Evolutionary conservation across 176 grass and related monocot species (phyloP), one percentile per base, ranked within the genome.

Genomic region (Stipa capillata): DNA sequence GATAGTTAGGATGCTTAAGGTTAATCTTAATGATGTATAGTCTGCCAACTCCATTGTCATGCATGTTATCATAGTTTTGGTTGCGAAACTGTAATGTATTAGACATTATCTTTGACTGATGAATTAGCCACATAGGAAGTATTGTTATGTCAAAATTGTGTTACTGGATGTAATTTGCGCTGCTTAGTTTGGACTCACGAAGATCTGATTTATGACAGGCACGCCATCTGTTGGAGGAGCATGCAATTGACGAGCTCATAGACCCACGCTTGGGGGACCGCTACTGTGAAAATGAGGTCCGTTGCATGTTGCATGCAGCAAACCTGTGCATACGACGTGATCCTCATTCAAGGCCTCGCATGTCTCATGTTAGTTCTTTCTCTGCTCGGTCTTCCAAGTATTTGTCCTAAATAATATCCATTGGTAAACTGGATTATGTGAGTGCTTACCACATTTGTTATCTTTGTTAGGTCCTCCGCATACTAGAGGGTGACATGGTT

Each of bases 331-430:
- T 99, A 64, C 73, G 86, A 72, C 92, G 90, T 11, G 97, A 99
- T 54, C 90, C 97, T 72, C 90, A 91, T 79, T 80, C 92, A 47
- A 93, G 97, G 65, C 97, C 97, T 81, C 97, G 97, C 45, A 96
- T 99, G 92, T 99, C 97, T 59, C 92, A 93, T 83, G 86, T 85
- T 76, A 83, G 85, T 91, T 34, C 8, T n/a, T n/a, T 70, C 77
- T 71, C 51, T 71, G 4, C 36, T 54, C 71, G 23, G 49, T 31
- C 36, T n/a, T 53, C 28, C 23, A 29, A 18, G 15, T 39, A 45
- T 40, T 16, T n/a, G 53, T 34, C 24, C 73, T 69, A 5, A 48
- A 70, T n/a, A n/a, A n/a, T 81, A 55, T 8, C 55, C 24, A 29
- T 13, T 33, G 13, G 17, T 44, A 29, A 62, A 76, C 63, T 72